A percentile compares a stretch with the other conserved stretches of the same genome.
phyloP scores from a whole-genome alignment of 208 protist species.

The Trypanosomatidae sp. region DNA sequence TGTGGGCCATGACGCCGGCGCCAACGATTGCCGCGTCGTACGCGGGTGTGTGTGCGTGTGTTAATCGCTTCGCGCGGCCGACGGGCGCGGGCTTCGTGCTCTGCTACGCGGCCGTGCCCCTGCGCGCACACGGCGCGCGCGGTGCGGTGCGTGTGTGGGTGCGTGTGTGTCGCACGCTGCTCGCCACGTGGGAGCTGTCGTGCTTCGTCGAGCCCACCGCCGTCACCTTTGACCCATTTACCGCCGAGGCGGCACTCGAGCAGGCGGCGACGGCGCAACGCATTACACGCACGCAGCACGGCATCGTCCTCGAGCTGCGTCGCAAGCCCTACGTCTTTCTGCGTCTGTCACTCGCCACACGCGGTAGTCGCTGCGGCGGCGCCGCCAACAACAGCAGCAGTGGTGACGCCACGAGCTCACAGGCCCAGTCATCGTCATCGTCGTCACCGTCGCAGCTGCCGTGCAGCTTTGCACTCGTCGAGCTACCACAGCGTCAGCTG shows the following conservation, averaged over 20 bases:
- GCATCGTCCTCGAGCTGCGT: constrained; percentile 24
- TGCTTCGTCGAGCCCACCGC: constrained; percentile 14
- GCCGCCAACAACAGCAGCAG: not conserved
- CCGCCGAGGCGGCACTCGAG: constrained; percentile 30
- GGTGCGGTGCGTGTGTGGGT: constrained; percentile 42
- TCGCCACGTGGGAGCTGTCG: constrained; percentile 26
- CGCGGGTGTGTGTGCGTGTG: constrained; percentile 36
- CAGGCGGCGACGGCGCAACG: constrained; percentile 2
- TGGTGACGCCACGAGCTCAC: too few species aligned
- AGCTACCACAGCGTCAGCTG: constrained; percentile 28
- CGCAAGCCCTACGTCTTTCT: constrained; percentile 21
- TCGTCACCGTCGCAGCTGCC: not conserved
- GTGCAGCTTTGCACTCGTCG: constrained; percentile 14
- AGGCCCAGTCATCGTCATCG: not conserved
- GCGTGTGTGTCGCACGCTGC: constrained; percentile 30
- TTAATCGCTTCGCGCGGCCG: constrained; percentile 53
- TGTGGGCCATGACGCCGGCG: constrained; percentile 56
- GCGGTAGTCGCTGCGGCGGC: not conserved
- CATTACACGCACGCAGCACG: constrained; percentile 16
- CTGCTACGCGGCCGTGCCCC: constrained; percentile 42
- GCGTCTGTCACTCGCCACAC: constrained; percentile 13
- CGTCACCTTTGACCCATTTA: constrained; percentile 21
- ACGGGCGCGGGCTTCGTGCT: constrained; percentile 68
- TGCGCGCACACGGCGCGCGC: not conserved
- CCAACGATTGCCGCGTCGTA: constrained; percentile 11